phyloP scores from a whole-genome alignment of 306 rosid species.

The Cucumis melo region DNA sequence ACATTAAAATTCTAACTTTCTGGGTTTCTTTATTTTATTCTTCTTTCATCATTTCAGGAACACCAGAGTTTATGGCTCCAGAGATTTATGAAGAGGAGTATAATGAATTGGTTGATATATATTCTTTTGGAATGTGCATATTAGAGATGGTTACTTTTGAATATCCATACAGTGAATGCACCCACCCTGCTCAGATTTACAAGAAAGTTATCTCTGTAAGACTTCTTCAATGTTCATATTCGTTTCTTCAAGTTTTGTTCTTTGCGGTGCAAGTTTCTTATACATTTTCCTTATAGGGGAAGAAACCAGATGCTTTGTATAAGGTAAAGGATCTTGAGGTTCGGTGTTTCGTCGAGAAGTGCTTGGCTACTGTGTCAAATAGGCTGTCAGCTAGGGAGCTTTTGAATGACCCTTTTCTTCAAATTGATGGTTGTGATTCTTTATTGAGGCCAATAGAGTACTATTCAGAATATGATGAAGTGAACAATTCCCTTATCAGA shows the following conservation, averaged over 20 bases:
- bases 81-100: constrained; percentile 95
- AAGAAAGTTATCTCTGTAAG: constrained; percentile 83
- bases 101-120: constrained; percentile 87
- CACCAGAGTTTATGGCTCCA: constrained; percentile 99
- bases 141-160: constrained; percentile 96
- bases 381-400: constrained; percentile 84
- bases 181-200: constrained; percentile 87
- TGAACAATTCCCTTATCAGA: constrained; percentile 24
- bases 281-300: constrained; percentile 33
- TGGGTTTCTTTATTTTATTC: background rate
- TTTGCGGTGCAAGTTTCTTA: constrained; percentile 3
- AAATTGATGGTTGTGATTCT: constrained; percentile 46
- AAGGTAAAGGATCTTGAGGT: constrained; percentile 69
- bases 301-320: constrained; percentile 69
- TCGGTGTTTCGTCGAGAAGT: constrained; percentile 66
- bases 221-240: constrained; percentile 11
- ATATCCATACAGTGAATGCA: constrained; percentile 95
- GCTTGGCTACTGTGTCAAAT: constrained; percentile 64
- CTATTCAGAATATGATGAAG: constrained; percentile 45
- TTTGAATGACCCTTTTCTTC: constrained; percentile 76
- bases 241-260: background rate
- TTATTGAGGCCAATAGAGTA: constrained; percentile 27
- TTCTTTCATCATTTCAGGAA: constrained; percentile 37
- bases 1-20: background rate
- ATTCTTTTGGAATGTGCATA: constrained; percentile 95